Conservation (phyloP, 208 protist species). For the Phytomonas sp. region DNA sequence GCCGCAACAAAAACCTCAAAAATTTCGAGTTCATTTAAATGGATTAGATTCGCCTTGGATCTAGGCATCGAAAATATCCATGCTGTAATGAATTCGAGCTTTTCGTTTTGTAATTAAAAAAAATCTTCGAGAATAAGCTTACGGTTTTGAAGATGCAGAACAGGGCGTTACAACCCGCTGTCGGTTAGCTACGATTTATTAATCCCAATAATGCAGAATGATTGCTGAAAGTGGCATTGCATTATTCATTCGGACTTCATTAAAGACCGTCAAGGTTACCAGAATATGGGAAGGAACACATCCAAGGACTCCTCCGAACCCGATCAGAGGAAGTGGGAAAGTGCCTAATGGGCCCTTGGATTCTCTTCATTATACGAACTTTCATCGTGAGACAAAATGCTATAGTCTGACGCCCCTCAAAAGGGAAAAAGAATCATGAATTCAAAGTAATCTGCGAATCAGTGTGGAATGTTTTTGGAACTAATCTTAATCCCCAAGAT, state of each 20-base stretch:
- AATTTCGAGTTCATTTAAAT: neutral
- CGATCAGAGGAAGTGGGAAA: neutral
- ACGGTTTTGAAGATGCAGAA: neutral
- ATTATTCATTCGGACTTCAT: neutral
- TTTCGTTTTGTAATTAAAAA: neutral
- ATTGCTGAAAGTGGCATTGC: neutral
- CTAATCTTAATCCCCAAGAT: neutral
- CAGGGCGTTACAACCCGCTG: neutral
- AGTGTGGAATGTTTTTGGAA: neutral
- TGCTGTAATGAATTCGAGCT: neutral
- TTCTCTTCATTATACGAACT: neutral
- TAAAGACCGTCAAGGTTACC: neutral
- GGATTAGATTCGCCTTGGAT: neutral
- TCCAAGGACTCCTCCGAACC: neutral
- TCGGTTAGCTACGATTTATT: neutral
- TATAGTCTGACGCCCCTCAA: neutral
- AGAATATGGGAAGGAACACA: conserved; percentile 1
- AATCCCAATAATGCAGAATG: neutral
- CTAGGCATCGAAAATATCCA: neutral
- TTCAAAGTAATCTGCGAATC: neutral
- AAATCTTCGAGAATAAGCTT: neutral
- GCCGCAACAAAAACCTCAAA: neutral
- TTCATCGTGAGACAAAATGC: neutral
- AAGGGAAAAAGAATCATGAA: conserved; percentile 9
- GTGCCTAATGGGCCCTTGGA: neutral